Percentiles rank a stretch among this genome's conserved stretches.
Conservation (phyloP, 352 stramenopile genomes). For the Stephanocyclus meneghinianus region DNA sequence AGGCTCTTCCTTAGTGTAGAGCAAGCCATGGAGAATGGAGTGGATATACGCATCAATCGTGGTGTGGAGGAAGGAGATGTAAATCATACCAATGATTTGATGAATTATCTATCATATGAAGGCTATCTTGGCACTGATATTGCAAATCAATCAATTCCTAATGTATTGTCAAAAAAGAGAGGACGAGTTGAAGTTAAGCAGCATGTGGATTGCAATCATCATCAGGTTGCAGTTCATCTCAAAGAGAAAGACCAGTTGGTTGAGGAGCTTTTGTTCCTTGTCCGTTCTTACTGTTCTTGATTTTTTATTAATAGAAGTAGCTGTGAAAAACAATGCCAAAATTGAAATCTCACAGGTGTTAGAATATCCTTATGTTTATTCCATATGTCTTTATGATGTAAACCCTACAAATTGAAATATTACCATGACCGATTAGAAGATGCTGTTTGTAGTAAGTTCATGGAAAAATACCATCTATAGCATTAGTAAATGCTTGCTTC, state of each 20-base stretch:
- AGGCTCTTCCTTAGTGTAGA: constrained; percentile 22
- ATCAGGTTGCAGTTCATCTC: constrained; percentile 35
- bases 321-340: too few species aligned
- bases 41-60: constrained; percentile 24
- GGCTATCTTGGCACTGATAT: background rate
- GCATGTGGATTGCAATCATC: constrained; percentile 27
- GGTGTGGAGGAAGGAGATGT: constrained; percentile 21
- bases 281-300: too few species aligned
- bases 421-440: too few species aligned
- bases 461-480: too few species aligned
- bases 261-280: background rate
- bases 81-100: constrained; percentile 20
- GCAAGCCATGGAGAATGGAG: constrained; percentile 4
- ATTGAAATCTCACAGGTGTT: too few species aligned
- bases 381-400: too few species aligned
- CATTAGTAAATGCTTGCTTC: too few species aligned
- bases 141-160: background rate
- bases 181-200: constrained; percentile 9
- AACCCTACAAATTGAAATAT: too few species aligned
- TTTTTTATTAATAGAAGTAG: too few species aligned
- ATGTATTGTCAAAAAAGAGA: background rate
- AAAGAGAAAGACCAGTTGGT: constrained; percentile 28
- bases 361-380: too few species aligned
- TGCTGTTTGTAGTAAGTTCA: too few species aligned
- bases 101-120: background rate